Conservation (phyloP, 345 rosid species). For the Corymbia maculata region DNA sequence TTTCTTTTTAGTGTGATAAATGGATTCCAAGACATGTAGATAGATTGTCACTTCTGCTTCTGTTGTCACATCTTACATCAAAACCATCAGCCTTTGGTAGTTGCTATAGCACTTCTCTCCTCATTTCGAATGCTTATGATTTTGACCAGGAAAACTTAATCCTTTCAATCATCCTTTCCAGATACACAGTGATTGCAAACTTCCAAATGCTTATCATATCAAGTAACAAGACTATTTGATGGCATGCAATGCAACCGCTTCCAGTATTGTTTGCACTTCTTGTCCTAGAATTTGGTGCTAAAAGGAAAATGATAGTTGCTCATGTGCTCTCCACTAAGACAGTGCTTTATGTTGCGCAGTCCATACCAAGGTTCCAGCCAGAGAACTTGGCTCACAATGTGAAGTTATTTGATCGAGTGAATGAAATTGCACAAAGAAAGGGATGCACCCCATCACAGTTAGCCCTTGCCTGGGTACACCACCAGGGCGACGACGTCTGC, state of each 20-base stretch:
- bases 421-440: constrained; percentile 2
- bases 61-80: background rate
- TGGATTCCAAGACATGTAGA: background rate
- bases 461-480: constrained; percentile 4
- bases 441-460: constrained; percentile 3
- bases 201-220: background rate
- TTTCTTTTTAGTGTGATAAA: too few relatives aligned
- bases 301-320: background rate
- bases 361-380: background rate
- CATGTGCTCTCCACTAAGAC: background rate
- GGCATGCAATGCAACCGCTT: background rate
- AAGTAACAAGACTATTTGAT: background rate
- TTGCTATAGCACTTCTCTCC: background rate
- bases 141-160: too few relatives aligned
- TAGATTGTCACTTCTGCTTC: background rate
- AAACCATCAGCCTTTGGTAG: background rate
- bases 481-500: background rate
- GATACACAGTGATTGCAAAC: background rate
- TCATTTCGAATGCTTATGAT: background rate
- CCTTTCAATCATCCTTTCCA: background rate
- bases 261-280: background rate
- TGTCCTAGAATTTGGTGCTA: too few relatives aligned
- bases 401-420: background rate
- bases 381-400: constrained; percentile 2
- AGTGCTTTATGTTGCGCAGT: background rate